phyloP scores from a whole-genome alignment of 352 stramenopile genomes.

The Phytopythium kandeliae region DNA sequence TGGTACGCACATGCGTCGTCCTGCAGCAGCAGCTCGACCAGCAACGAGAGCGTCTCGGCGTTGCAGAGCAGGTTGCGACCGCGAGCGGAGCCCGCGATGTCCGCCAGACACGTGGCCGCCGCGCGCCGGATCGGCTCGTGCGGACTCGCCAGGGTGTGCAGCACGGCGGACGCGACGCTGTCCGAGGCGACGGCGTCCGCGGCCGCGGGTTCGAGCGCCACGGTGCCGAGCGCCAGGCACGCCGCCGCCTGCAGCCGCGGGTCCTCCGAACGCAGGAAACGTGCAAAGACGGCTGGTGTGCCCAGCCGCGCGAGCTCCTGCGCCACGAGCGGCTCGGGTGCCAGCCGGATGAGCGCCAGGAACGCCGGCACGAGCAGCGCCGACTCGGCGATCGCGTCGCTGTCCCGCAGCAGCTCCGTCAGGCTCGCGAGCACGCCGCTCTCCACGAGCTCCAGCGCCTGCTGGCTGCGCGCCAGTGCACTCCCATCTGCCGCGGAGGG shows the following conservation, averaged over 20 bases:
- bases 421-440: slow-evolving; percentile 38
- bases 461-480: slow-evolving; percentile 19
- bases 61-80: slow-evolving; percentile 44
- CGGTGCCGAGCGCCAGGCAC: slow-evolving; percentile 54
- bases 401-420: slow-evolving; percentile 44
- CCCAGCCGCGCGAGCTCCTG: slow-evolving; percentile 60
- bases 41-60: slow-evolving; percentile 31
- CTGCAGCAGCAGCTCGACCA: slow-evolving; percentile 38
- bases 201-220: slow-evolving; percentile 40
- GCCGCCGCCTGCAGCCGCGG: slow-evolving; percentile 56
- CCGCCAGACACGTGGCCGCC: slow-evolving; percentile 43
- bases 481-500: slow-evolving; percentile 15
- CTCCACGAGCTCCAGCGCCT: slow-evolving; percentile 51
- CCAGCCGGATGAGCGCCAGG: slow-evolving; percentile 58
- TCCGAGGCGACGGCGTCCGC: slow-evolving; percentile 22
- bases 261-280: slow-evolving; percentile 33
- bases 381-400: slow-evolving; percentile 33
- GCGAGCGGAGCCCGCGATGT: slow-evolving; percentile 32
- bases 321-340: slow-evolving; percentile 35
- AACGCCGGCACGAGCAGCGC: slow-evolving; percentile 58
- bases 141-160: slow-evolving; percentile 38
- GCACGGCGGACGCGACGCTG: slow-evolving; percentile 30
- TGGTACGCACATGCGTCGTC: slow-evolving; percentile 34
- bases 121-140: slow-evolving; percentile 61
- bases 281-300: slow-evolving; percentile 23